phyloP scores from a whole-genome alignment of 495 filamentous ascomycete species.

The Hamigera avellanea region DNA sequence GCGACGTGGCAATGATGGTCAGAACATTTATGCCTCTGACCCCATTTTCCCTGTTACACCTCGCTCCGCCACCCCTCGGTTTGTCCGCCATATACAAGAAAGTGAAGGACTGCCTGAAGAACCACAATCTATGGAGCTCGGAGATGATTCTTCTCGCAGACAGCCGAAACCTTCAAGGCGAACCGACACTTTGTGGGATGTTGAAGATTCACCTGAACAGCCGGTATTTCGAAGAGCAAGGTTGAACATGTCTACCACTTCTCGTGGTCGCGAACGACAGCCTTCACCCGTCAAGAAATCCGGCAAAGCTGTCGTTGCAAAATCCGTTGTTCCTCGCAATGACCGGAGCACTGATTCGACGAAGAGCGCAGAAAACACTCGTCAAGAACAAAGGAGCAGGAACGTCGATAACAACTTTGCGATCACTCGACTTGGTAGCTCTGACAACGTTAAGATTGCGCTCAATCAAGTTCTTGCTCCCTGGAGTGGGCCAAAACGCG shows the following conservation, averaged over 20 bases:
- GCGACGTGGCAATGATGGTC: conserved; percentile 25
- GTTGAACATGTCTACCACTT: conserved; percentile 4
- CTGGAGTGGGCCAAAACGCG: conserved; percentile 37
- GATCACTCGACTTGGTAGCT: not conserved
- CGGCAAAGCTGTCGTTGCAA: conserved; percentile 2
- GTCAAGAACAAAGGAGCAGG: conserved; percentile 1
- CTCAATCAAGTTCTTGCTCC: conserved; percentile 39
- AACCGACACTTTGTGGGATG: conserved; percentile 26
- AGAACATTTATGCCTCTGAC: conserved; percentile 21
- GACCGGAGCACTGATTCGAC: conserved; percentile 6
- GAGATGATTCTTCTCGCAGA: conserved; percentile 7
- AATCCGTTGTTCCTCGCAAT: conserved; percentile 5
- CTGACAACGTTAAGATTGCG: conserved; percentile 15
- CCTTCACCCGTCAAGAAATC: conserved; percentile 1
- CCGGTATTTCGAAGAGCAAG: conserved; percentile 16
- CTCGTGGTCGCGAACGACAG: conserved; percentile 6
- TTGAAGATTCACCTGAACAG: conserved; percentile 22
- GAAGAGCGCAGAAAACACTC: conserved; percentile 7
- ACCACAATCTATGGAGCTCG: conserved; percentile 5
- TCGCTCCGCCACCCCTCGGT: conserved; percentile 4
- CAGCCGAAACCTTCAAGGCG: conserved; percentile 16
- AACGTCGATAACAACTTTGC: not conserved
- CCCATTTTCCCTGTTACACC: conserved; percentile 22
- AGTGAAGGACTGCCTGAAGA: conserved; percentile 5
- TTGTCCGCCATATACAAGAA: conserved; percentile 4